Conservation (phyloP, 2,329 filamentous ascomycete species). For the Pezicula radicicola region DNA sequence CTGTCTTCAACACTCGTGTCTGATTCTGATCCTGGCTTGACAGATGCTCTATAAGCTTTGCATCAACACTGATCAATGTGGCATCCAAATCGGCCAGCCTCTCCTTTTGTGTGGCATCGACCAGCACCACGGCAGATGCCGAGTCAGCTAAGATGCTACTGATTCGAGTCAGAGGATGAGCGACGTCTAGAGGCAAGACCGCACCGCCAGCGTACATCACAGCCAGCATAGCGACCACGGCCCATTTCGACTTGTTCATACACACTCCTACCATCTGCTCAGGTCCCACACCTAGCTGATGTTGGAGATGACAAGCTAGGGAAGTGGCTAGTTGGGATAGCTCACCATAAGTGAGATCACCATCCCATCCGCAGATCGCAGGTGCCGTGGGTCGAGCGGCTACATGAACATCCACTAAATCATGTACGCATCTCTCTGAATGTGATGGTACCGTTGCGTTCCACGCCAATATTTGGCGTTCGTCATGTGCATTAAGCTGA, state of each 20-base stretch:
- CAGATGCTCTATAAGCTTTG: not conserved
- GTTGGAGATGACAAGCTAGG: conserved; percentile 1
- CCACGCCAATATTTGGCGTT: conserved; percentile 4
- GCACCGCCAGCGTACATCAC: conserved; percentile 17
- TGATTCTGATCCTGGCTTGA: not conserved
- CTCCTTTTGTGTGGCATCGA: not conserved
- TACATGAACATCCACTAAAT: not conserved
- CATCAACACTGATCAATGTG: not conserved
- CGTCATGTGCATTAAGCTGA: not conserved
- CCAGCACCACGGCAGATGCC: not conserved
- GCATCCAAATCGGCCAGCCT: not conserved
- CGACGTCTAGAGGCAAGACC: conserved; percentile 20
- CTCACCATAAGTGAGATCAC: conserved; percentile 12
- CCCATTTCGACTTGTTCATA: conserved; percentile 18
- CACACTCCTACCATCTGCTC: conserved; percentile 12
- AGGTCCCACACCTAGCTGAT: conserved; percentile 6
- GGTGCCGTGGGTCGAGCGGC: not conserved
- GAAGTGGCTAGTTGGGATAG: conserved; percentile 12
- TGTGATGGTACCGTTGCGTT: conserved; percentile 12
- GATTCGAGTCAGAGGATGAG: conserved; percentile 1
- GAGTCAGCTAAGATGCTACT: not conserved
- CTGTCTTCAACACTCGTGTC: not conserved
- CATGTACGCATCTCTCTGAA: not conserved
- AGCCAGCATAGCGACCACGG: conserved; percentile 17
- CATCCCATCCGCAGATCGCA: conserved; percentile 8